Evolutionary conservation across 495 filamentous ascomycete species (phyloP).

Genomic region (Cenococcum geophilum): DNA sequence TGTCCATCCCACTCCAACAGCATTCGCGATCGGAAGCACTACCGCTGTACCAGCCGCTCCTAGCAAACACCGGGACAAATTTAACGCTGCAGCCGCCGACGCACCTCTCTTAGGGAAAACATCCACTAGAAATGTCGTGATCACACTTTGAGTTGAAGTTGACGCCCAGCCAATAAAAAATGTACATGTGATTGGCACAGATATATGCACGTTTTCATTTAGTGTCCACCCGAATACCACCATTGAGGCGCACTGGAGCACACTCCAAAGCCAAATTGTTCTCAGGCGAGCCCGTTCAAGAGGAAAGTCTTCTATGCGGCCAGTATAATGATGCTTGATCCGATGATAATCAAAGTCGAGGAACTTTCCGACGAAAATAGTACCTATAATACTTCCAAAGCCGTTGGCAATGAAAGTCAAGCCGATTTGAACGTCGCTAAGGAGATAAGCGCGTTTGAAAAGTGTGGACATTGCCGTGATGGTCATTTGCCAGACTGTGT

Average conservation of each 20-base stretch:
- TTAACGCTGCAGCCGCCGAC: constrained; percentile 40
- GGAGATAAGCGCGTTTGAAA: constrained; percentile 42
- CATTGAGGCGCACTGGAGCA: constrained; percentile 35
- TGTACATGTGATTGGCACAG: constrained; percentile 36
- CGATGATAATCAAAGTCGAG: constrained; percentile 42
- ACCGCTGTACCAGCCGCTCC: constrained; percentile 39
- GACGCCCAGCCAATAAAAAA: constrained; percentile 43
- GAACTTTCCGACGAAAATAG: constrained; percentile 44
- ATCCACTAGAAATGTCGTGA: constrained; percentile 43
- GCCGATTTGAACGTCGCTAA: constrained; percentile 45
- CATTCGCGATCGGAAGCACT: constrained; percentile 37
- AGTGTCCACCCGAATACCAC: constrained; percentile 40
- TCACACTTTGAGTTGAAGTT: constrained; percentile 37
- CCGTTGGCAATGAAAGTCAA: constrained; percentile 50
- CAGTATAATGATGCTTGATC: constrained; percentile 31
- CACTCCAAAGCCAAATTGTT: constrained; percentile 31
- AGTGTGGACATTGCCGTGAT: constrained; percentile 51
- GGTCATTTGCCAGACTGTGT: constrained; percentile 53
- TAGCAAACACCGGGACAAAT: constrained; percentile 41
- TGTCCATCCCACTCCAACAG: constrained; percentile 37
- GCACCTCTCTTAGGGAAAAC: constrained; percentile 38
- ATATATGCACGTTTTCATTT: constrained; percentile 11
- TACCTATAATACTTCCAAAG: constrained; percentile 47
- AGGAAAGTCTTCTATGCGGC: constrained; percentile 29
- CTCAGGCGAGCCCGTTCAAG: constrained; percentile 41